Percentiles rank a stretch among this genome's conserved stretches.
phyloP scores from a whole-genome alignment of 164 flowering plant genomes.

The Dillenia turbinata region DNA sequence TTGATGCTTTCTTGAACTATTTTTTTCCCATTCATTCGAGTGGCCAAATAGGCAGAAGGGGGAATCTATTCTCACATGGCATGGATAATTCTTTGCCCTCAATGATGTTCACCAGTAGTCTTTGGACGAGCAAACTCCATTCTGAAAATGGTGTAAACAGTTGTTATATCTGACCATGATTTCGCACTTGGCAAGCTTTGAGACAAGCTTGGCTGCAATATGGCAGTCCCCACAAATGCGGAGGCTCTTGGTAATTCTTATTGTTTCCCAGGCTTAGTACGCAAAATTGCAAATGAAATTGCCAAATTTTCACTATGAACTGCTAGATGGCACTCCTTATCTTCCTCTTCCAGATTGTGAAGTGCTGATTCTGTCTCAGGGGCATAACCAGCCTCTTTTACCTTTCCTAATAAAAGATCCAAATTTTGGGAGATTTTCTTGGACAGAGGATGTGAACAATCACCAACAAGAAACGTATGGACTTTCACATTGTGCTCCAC shows the following conservation, averaged over 20 bases:
- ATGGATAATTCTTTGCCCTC: too few species aligned
- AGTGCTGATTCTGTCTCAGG: slow-evolving; percentile 35
- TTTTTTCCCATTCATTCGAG: too few species aligned
- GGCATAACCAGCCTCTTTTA: slow-evolving; percentile 38
- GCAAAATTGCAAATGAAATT: slow-evolving; percentile 29
- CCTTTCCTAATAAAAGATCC: slow-evolving; percentile 29
- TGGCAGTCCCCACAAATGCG: slow-evolving; percentile 44
- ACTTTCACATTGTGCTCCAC: slow-evolving; percentile 24
- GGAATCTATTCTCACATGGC: too few species aligned
- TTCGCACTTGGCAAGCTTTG: slow-evolving; percentile 24
- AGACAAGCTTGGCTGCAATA: slow-evolving; percentile 32
- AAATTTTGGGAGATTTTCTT: slow-evolving; percentile 29
- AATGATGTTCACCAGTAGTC: slow-evolving; percentile 39
- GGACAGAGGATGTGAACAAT: slow-evolving; percentile 24
- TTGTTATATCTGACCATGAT: slow-evolving; percentile 34
- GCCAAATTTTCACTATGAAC: slow-evolving; percentile 44
- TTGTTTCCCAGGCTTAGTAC: slow-evolving; percentile 23
- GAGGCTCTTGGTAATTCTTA: slow-evolving; percentile 36
- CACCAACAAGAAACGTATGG: slow-evolving; percentile 35
- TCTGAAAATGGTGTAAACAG: slow-evolving; percentile 31
- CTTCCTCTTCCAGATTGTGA: slow-evolving; percentile 48
- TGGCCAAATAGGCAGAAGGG: too few species aligned
- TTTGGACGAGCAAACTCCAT: slow-evolving; percentile 34
- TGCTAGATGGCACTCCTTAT: slow-evolving; percentile 34
- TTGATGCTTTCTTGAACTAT: too few species aligned